Conservation (phyloP, 371 early-diverging fungal species). For the Mortierella sp. region DNA sequence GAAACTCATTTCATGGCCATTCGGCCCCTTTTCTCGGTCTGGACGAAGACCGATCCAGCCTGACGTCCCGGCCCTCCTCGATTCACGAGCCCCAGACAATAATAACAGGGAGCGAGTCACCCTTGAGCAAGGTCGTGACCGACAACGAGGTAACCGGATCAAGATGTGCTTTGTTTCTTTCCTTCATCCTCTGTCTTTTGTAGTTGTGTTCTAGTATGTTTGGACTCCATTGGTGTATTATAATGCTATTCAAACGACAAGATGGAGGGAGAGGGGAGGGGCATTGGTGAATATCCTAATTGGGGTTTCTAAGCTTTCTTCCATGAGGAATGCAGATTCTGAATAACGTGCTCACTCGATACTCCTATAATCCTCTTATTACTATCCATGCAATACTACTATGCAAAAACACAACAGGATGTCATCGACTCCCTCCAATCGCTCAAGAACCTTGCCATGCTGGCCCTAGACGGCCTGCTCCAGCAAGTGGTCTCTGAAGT, state of each 20-base stretch:
- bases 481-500: slow-evolving; percentile 55
- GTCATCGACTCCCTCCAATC: slow-evolving; percentile 51
- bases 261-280: no score
- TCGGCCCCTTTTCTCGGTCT: slow-evolving; percentile 13
- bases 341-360: slow-evolving; percentile 14
- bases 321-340: slow-evolving; percentile 5
- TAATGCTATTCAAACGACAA: slow-evolving; percentile 1
- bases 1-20: slow-evolving; percentile 49
- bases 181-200: neutral
- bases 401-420: slow-evolving; percentile 18
- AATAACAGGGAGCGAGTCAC: slow-evolving; percentile 7
- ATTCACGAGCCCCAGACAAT: slow-evolving; percentile 10
- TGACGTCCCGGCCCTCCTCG: slow-evolving; percentile 19
- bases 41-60: slow-evolving; percentile 11
- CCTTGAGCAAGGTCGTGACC: slow-evolving; percentile 19
- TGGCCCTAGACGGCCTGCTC: slow-evolving; percentile 48
- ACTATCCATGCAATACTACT: neutral
- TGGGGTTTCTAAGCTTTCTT: neutral
- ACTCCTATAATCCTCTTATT: neutral
- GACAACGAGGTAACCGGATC: slow-evolving; percentile 42
- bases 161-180: neutral
- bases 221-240: neutral
- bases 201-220: slow-evolving; percentile 1
- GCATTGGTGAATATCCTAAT: neutral
- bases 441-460: slow-evolving; percentile 54